Percentiles rank a stretch among this genome's conserved stretches.
Evolutionary conservation across 1,139 yeast species (phyloP).

Genomic region (Sugiyamaella grinbergsii): DNA sequence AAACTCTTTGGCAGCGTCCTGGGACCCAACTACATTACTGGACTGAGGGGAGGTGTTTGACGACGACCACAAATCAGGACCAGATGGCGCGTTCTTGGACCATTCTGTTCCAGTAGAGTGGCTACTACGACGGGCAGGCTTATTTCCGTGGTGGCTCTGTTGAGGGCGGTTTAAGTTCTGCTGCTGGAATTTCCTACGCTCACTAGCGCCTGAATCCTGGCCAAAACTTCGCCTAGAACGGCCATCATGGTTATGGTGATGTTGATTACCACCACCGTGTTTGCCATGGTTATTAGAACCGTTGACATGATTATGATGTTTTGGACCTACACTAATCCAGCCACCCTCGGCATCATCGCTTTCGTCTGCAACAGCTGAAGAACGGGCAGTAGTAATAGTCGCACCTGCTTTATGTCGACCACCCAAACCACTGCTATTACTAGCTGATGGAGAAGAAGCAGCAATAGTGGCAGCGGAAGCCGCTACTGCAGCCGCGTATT

Average conservation of each 20-base stretch:
- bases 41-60: neutral
- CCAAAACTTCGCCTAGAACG: slow-evolving; percentile 14
- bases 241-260: slow-evolving; percentile 12
- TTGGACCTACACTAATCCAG: slow-evolving; percentile 41
- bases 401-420: slow-evolving; percentile 6
- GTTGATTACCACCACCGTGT: neutral
- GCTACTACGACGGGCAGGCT: slow-evolving; percentile 15
- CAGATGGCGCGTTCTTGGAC: neutral
- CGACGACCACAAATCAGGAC: slow-evolving; percentile 8
- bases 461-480: slow-evolving; percentile 15
- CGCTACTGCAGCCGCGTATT: slow-evolving; percentile 17
- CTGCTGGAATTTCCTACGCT: slow-evolving; percentile 18
- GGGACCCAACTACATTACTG: slow-evolving; percentile 12
- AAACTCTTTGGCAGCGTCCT: slow-evolving; percentile 27
- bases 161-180: slow-evolving; percentile 11
- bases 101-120: slow-evolving; percentile 14
- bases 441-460: slow-evolving; percentile 11
- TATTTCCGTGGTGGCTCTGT: slow-evolving; percentile 2
- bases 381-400: neutral
- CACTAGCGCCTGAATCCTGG: slow-evolving; percentile 10
- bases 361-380: slow-evolving; percentile 18
- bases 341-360: slow-evolving; percentile 39
- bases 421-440: neutral
- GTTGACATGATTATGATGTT: slow-evolving; percentile 22
- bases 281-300: neutral